Base-by-base conservation (phyloP, 495 filamentous ascomycete species). In the Trichocladium antarcticum region DNA sequence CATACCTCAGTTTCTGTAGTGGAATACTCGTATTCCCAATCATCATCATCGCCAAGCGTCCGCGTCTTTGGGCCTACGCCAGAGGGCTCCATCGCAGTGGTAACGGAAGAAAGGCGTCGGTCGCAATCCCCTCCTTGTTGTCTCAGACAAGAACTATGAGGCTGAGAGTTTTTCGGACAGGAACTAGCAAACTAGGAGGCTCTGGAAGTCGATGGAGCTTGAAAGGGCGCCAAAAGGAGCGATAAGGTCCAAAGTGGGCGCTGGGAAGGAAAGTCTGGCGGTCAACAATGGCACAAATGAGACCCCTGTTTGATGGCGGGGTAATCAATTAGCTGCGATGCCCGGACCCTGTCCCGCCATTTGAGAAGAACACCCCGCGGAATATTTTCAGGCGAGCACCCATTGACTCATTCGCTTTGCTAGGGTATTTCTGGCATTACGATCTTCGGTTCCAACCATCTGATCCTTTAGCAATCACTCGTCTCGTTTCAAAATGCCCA, bases 401-500 rank as follows among this genome's bases (percentile, higher is more conserved):
- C 14, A 37, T 58, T 61, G 56, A 54, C 55, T 61, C 57, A 61
- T 47, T 14, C 24, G 8, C 24, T 27, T 27, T 3, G 24, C 24
- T 27, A 27, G 24, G 24, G 15, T 15, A 27, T 27, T 27, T 4
- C 24, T 27, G 24, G 24, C 24, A 8, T 3, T 4, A 8, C 24
- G 4, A 8, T 27, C 24, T 27, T 27, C 8, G 24, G 24, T 27
- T 8, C 24, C 24, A 27, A 27, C 24, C 35, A 6, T 16, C 0
- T 27, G n/a, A 6, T 40, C 12, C 16, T 17, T 12, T 6, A 12
- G 10, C 4, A 0, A 5, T 8, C 15, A 9, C 5, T 28, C 35
- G 34, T 17, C 37, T 22, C 36, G 19, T 29, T 20, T 28, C 48
- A 72, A 53, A 41, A 95, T 95, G 89, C 83, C 89, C 31, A 89